Base-by-base conservation (phyloP, 2,329 filamentous ascomycete species). In the Claviceps lovelessii region DNA sequence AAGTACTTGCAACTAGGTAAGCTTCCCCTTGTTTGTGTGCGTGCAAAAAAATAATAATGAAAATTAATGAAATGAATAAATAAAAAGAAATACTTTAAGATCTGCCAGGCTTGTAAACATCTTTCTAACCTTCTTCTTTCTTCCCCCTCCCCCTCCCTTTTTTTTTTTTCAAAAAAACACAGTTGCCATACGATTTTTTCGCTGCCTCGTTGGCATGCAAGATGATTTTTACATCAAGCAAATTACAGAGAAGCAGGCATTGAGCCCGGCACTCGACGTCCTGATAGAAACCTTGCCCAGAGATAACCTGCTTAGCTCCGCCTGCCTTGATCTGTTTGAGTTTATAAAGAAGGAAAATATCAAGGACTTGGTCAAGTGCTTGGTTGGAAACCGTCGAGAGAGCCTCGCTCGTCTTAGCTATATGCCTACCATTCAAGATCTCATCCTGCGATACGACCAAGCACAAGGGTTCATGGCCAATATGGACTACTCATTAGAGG, bases 141-240 rank as follows among this genome's bases (percentile, higher is more conserved):
- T n/a, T n/a, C n/a, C n/a, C n/a, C n/a, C n/a, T n/a, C n/a, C n/a
- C n/a, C n/a, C n/a, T n/a, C n/a, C 1, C 23, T 23, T 23, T 23
- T 23, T 5, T 46, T 19, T 37, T 17, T 0, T 23, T 23, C 3
- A 23, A 23, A 23, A 23, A 23, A 23, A 23, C 2, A 23, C 9
- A 90, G 88, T 89, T 62, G 88, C 90, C 6, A 79, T 98, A 61
- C 93, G 95, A 66, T 96, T 95, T 72, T 91, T 97, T 73, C 86
- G 91, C 39, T 88, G 87, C 48, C 80, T 95, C 57, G 79, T 96
- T 56, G 83, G 84, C 49, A 77, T 95, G 42, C 85, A 93, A 64
- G 91, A 97, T 65, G 89, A 94, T 54, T 95, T 93, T 62, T 95
- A 96, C 67, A 84, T 89, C 63, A 85, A 84, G 54, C 85, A 95